A percentile compares a stretch with the other conserved stretches of the same genome.
These are phyloP conservation scores for Pterocarpus santalinus DNA, from an alignment of 306 rosid species.

Conservation along the genomic window DNA sequence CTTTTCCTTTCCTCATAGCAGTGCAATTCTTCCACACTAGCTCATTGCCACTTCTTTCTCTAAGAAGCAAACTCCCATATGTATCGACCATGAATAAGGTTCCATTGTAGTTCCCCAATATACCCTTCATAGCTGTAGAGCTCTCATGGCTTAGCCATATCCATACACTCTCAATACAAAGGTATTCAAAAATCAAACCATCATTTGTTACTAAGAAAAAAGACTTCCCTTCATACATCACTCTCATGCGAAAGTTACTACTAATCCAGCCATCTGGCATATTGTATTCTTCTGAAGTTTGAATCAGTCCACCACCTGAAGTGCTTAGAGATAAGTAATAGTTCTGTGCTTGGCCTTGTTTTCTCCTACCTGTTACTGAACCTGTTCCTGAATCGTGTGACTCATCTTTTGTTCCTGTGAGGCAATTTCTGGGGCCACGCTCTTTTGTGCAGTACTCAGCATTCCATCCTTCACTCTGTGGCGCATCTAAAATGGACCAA, in stretches of 20 bases:
- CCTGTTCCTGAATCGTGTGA: constrained; percentile 59
- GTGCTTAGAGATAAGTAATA: constrained; percentile 61
- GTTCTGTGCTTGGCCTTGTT: constrained; percentile 69
- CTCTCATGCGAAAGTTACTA: constrained; percentile 70
- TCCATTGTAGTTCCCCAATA: constrained; percentile 88
- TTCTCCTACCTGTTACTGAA: constrained; percentile 63
- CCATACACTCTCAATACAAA: constrained; percentile 79
- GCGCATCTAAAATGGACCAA: constrained; percentile 86
- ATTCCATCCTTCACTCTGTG: constrained; percentile 98
- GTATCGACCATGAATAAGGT: constrained; percentile 77
- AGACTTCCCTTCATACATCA: constrained; percentile 82
- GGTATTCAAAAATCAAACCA: constrained; percentile 79
- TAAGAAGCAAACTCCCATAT: constrained; percentile 75
- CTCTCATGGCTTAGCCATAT: constrained; percentile 92
- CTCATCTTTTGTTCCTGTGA: constrained; percentile 77
- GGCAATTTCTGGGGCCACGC: constrained; percentile 83
- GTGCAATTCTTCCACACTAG: constrained; percentile 83
- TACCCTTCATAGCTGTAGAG: constrained; percentile 72
- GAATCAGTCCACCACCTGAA: constrained; percentile 34
- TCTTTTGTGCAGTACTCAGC: constrained; percentile 87
- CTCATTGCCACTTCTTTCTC: constrained; percentile 76
- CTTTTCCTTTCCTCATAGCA: constrained; percentile 72
- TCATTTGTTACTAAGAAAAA: constrained; percentile 74
- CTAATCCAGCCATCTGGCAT: constrained; percentile 67
- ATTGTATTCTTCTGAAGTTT: constrained; percentile 56